These are phyloP conservation scores for Vigna reflexopilosa DNA, from an alignment of 306 rosid species.

Conservation along the genomic window DNA sequence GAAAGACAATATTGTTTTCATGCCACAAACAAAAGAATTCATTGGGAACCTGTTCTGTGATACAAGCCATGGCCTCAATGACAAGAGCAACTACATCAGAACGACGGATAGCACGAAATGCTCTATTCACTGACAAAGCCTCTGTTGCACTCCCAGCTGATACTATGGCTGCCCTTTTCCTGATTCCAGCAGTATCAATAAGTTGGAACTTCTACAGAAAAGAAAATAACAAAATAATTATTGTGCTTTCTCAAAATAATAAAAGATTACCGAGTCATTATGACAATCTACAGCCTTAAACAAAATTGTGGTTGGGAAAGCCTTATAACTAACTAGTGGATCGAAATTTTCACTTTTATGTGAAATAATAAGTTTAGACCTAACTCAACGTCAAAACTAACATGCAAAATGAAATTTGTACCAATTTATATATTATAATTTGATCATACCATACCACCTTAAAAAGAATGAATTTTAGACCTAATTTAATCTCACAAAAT, in stretches of 20 bases:
- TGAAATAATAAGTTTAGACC: no score
- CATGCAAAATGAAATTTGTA: no score
- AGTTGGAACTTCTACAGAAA: constrained; percentile 78
- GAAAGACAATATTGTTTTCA: constrained; percentile 1
- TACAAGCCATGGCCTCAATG: constrained; percentile 95
- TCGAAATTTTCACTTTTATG: background rate
- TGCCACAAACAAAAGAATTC: constrained; percentile 22
- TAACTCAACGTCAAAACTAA: no score
- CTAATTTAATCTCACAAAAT: no score
- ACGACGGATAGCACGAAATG: constrained; percentile 94
- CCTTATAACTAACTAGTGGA: constrained; percentile 28
- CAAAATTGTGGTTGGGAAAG: constrained; percentile 33
- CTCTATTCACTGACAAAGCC: constrained; percentile 91
- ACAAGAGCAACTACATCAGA: constrained; percentile 95
- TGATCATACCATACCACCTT: no score
- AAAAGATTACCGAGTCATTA: constrained; percentile 15
- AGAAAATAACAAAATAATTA: constrained; percentile 36
- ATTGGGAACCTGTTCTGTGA: constrained; percentile 82
- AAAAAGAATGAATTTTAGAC: no score
- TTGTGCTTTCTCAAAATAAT: constrained; percentile 5
- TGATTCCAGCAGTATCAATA: constrained; percentile 97
- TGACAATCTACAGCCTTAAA: constrained; percentile 35
- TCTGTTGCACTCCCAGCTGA: constrained; percentile 89
- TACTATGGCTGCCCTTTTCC: constrained; percentile 80
- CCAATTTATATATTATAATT: no score